Evolutionary conservation across 768 basidiomycete genomes (phyloP), one percentile per base, ranked within the genome.

Genomic region (Pleurotus sapidus): DNA sequence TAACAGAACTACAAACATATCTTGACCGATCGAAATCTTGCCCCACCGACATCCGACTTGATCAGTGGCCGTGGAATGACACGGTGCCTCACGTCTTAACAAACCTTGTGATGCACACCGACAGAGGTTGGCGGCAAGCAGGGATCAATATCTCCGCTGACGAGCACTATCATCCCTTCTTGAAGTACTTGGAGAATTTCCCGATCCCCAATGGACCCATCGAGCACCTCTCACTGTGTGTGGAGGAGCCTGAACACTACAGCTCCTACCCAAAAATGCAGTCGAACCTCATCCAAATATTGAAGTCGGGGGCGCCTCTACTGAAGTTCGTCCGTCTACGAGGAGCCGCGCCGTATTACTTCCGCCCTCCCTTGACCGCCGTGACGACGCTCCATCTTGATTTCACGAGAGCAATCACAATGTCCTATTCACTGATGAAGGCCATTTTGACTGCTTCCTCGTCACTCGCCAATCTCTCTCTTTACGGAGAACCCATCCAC

Each of bases 311-410:
- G 2, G 66, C 70, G 1, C 67, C 72, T 5, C 64, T 63, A 20
- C 66, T 81, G 14, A 61, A 63, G 12, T 75, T 75, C 42, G 63
- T 81, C n/a, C 74, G 78, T 8, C 72, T 83, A 45, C 72, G 76
- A 2, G 79, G 78, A n/a, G 58, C 78, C 7, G 77, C 78, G 0
- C 67, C 77, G 20, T 68, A 75, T 43, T 65, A 72, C 37, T 73
- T 77, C 51, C 70, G 65, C 1, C 77, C 78, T 4, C 72, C 70
- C 17, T 62, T 79, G 14, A 40, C 64, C 1, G 57, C 60, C 2
- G 64, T 79, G 5, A 73, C 69, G 18, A 76, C 72, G 0, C 72
- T 83, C 30, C 76, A 80, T 58, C 70, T 83, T 38, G 78, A 81
- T 51, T 73, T 77, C 47, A 76, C 72, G 3, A 68, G 64, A 14